phyloP scores from a whole-genome alignment of 2,329 filamentous ascomycete species.

The Fusarium pseudonygamai region DNA sequence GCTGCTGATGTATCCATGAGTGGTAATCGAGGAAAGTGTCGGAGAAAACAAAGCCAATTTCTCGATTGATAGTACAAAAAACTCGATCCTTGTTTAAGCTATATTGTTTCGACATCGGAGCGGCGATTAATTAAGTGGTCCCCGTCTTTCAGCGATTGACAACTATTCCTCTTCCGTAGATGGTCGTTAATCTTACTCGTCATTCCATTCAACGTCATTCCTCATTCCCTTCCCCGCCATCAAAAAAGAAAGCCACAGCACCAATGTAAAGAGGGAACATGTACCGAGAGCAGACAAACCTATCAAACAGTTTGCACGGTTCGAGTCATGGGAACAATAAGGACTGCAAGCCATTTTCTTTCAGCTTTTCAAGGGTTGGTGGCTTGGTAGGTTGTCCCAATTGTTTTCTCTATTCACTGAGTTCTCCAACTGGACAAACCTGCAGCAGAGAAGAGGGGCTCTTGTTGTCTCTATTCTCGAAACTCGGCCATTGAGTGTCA shows the following conservation, averaged over 20 bases:
- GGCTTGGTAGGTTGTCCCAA: neutral
- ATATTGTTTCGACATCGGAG: conserved; percentile 17
- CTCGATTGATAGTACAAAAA: conserved; percentile 3
- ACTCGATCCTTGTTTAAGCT: conserved; percentile 21
- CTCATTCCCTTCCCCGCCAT: conserved; percentile 8
- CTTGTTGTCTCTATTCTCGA: conserved; percentile 4
- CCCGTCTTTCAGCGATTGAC: conserved; percentile 13
- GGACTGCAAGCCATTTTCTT: neutral
- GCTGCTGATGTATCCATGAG: neutral
- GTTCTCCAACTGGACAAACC: neutral
- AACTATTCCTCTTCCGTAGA: conserved; percentile 5
- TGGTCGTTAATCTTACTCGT: conserved; percentile 7
- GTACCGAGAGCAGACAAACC: neutral
- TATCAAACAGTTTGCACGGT: conserved; percentile 1
- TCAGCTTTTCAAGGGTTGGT: neutral
- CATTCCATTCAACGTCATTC: conserved; percentile 32
- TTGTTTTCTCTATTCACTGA: conserved; percentile 14
- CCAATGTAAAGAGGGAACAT: neutral
- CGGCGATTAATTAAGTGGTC: neutral
- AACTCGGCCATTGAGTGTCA: neutral
- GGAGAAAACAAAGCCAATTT: neutral
- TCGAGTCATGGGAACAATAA: conserved; percentile 14
- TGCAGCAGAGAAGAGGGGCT: neutral
- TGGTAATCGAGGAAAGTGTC: neutral
- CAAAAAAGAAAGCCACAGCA: neutral